Conservation (phyloP, 164 flowering plant species). For the Umbilicus rupestris region DNA sequence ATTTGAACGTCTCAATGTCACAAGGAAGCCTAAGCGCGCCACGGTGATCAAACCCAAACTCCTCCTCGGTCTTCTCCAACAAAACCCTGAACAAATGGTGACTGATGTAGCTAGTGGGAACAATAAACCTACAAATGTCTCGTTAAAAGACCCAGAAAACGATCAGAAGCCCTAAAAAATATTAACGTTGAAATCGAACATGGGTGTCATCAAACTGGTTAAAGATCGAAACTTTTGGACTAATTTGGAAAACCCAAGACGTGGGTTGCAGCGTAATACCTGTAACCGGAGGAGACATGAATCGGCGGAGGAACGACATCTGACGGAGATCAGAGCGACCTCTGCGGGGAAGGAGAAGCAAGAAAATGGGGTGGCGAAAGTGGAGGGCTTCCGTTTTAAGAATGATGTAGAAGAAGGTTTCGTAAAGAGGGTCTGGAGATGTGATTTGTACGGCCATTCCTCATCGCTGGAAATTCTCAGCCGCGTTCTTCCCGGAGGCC, state of each 20-base stretch:
- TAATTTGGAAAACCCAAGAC: too few species aligned
- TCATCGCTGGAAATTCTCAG: not conserved
- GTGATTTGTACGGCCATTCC: not conserved
- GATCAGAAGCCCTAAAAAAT: too few species aligned
- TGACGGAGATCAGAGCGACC: too few species aligned
- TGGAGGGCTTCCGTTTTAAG: not conserved
- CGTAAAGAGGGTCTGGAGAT: not conserved
- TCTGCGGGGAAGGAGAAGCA: not conserved
- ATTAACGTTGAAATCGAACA: too few species aligned
- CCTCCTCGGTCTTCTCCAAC: conserved; percentile 83
- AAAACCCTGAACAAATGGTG: conserved; percentile 60
- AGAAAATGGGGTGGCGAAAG: conserved; percentile 1
- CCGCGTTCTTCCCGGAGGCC: not conserved
- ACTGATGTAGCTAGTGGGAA: conserved; percentile 72
- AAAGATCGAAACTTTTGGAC: too few species aligned
- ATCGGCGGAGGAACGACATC: not conserved
- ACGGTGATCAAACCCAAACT: conserved; percentile 71
- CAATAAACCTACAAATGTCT: conserved; percentile 78
- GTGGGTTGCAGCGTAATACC: not conserved
- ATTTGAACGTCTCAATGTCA: conserved; percentile 87
- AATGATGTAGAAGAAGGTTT: not conserved
- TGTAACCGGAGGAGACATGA: not conserved
- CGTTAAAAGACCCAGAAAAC: too few species aligned
- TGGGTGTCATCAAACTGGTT: not conserved
- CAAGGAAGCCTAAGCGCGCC: conserved; percentile 86